A percentile compares a stretch with the other conserved stretches of the same genome.
Conservation (phyloP, 306 rosid genomes). For the Hylodesmum podocarpum region DNA sequence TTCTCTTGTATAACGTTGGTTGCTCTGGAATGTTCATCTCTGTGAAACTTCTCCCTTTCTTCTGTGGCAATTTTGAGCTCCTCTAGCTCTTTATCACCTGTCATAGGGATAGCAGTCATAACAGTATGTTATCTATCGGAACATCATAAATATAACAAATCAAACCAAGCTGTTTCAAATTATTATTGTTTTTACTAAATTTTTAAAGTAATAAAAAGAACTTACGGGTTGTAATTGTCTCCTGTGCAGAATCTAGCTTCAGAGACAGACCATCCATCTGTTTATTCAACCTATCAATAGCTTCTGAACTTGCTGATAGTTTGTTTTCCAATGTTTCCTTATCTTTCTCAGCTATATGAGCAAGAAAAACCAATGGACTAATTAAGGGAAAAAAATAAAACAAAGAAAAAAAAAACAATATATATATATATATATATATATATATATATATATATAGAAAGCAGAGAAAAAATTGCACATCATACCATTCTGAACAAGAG, state of each 20-base stretch:
- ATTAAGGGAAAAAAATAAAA: background rate
- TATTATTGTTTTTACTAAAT: background rate
- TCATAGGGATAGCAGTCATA: conserved; percentile 35
- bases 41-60: conserved; percentile 54
- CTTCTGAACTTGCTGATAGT: conserved; percentile 57
- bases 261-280: conserved; percentile 67
- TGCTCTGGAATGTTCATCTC: conserved; percentile 56
- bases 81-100: conserved; percentile 70
- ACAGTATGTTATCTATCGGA: conserved; percentile 25
- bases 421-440: background rate
- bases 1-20: conserved; percentile 61
- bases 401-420: background rate
- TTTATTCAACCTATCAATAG: conserved; percentile 70
- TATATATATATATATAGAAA: background rate
- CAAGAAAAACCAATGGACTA: background rate
- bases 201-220: background rate
- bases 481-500: conserved; percentile 82
- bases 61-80: conserved; percentile 54
- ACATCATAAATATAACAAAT: conserved; percentile 8
- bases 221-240: conserved; percentile 65
- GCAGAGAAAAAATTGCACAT: background rate
- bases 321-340: conserved; percentile 68
- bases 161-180: conserved; percentile 12
- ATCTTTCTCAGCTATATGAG: conserved; percentile 72
- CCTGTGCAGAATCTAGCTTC: conserved; percentile 65